Evolutionary conservation across 1,284 basidiomycete species (phyloP).

Genomic region (Coriolopsis trogii): DNA sequence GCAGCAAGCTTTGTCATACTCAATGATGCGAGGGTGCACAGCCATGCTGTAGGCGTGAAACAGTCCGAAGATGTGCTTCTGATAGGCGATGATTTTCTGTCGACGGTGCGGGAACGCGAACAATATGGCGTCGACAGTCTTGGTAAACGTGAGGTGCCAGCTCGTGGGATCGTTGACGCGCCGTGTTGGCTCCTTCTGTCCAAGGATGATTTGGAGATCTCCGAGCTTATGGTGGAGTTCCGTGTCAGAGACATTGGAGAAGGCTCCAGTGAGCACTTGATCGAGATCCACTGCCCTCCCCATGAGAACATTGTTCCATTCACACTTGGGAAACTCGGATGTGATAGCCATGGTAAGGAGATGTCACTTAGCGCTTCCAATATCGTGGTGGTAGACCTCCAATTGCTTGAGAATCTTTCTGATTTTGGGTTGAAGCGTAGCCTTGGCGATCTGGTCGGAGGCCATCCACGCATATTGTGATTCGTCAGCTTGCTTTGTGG

Average conservation of each 20-base stretch:
- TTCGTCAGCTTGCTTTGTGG: too few species aligned
- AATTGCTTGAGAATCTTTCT: too few species aligned
- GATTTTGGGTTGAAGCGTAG: too few species aligned
- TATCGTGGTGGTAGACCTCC: too few species aligned
- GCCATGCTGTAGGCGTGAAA: neutral
- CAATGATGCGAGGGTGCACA: neutral
- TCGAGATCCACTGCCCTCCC: neutral
- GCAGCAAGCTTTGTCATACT: neutral
- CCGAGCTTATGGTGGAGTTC: neutral
- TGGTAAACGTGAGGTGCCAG: neutral
- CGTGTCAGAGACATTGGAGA: neutral
- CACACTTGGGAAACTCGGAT: neutral
- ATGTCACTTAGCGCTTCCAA: too few species aligned
- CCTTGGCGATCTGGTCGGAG: too few species aligned
- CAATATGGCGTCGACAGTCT: neutral
- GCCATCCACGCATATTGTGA: too few species aligned
- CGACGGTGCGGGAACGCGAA: neutral
- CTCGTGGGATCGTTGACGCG: neutral
- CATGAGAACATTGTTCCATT: neutral
- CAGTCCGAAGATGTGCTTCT: neutral
- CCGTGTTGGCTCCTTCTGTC: neutral
- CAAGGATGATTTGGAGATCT: neutral
- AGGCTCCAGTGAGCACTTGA: neutral
- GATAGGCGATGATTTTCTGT: neutral
- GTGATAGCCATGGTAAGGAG: too few species aligned